Evolutionary conservation across 2,329 filamentous ascomycete species (phyloP).

Genomic region (Gliomastix tumulicola): DNA sequence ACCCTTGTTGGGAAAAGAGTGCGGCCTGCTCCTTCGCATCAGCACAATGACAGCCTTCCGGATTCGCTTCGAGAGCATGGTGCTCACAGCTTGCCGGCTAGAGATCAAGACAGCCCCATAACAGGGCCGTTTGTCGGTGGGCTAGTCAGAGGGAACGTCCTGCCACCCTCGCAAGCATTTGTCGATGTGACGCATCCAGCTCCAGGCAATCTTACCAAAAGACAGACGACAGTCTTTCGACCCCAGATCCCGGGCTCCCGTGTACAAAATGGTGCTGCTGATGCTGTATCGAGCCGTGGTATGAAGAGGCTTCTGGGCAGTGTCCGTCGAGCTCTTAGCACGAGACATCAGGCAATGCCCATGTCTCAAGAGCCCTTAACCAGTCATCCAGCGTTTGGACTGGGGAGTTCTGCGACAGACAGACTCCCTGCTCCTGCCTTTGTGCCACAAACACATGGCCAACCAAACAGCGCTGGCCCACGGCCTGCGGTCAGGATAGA

Average conservation of each 20-base stretch:
- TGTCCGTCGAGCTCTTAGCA: slow-evolving; percentile 75
- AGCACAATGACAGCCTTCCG: slow-evolving; percentile 79
- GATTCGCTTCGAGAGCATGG: slow-evolving; percentile 72
- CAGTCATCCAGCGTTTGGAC: background rate
- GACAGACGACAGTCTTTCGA: too few species aligned
- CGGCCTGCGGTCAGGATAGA: slow-evolving; percentile 64
- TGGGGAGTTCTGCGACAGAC: too few species aligned
- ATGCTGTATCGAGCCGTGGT: slow-evolving; percentile 61
- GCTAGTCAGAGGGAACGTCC: slow-evolving; percentile 77
- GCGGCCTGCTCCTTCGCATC: slow-evolving; percentile 56
- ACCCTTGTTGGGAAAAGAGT: slow-evolving; percentile 52
- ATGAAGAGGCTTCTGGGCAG: slow-evolving; percentile 84
- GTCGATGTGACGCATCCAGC: slow-evolving; percentile 64
- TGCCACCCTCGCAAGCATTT: slow-evolving; percentile 76
- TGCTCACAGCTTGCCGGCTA: slow-evolving; percentile 40
- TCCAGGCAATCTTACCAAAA: too few species aligned
- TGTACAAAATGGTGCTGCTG: too few species aligned
- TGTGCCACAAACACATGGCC: slow-evolving; percentile 26
- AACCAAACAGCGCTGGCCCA: slow-evolving; percentile 11
- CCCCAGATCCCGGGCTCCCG: too few species aligned
- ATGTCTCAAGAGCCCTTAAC: slow-evolving; percentile 26
- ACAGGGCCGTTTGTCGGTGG: slow-evolving; percentile 69
- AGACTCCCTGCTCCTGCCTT: slow-evolving; percentile 37
- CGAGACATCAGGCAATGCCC: slow-evolving; percentile 39
- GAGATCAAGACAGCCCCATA: slow-evolving; percentile 51